Conservation (phyloP, 108 stramenopile species). For the Seminavis robusta region DNA sequence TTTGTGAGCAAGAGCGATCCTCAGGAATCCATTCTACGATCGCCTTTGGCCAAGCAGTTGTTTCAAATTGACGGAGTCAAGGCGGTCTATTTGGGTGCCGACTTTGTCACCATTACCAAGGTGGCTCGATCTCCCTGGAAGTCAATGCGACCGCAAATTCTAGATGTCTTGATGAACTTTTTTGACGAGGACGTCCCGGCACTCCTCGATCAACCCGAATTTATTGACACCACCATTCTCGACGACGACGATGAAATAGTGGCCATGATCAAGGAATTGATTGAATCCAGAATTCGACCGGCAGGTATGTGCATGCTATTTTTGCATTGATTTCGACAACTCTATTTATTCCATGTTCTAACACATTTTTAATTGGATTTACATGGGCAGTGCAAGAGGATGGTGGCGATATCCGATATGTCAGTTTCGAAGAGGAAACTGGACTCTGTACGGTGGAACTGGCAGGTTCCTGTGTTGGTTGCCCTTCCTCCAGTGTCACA, state of each 20-base stretch:
- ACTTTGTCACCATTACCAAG: constrained; percentile 98
- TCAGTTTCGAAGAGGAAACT: constrained; percentile 80
- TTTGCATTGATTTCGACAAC: too few relatives aligned
- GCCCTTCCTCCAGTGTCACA: constrained; percentile 92
- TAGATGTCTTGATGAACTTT: constrained; percentile 92
- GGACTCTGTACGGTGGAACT: constrained; percentile 80
- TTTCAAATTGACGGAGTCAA: constrained; percentile 88
- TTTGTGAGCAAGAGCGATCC: constrained; percentile 49
- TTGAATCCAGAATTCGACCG: constrained; percentile 95
- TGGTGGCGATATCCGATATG: constrained; percentile 97
- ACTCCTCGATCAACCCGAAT: constrained; percentile 59
- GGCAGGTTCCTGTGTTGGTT: constrained; percentile 95
- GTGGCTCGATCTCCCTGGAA: constrained; percentile 81
- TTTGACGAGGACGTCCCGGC: constrained; percentile 72
- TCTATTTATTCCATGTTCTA: too few relatives aligned
- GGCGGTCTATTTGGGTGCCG: constrained; percentile 89
- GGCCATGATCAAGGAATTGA: constrained; percentile 98
- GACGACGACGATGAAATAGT: constrained; percentile 97
- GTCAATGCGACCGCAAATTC: constrained; percentile 81
- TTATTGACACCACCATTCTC: constrained; percentile 92
- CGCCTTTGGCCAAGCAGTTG: constrained; percentile 80
- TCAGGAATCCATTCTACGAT: constrained; percentile 73
- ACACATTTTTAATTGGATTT: too few relatives aligned
- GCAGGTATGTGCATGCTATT: too few relatives aligned
- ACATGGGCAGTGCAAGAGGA: constrained; percentile 99